Percentiles rank a stretch among this genome's conserved stretches.
These are phyloP conservation scores for Irpex sp. DNA, from an alignment of 1,284 basidiomycete genomes.

Conservation along the genomic window DNA sequence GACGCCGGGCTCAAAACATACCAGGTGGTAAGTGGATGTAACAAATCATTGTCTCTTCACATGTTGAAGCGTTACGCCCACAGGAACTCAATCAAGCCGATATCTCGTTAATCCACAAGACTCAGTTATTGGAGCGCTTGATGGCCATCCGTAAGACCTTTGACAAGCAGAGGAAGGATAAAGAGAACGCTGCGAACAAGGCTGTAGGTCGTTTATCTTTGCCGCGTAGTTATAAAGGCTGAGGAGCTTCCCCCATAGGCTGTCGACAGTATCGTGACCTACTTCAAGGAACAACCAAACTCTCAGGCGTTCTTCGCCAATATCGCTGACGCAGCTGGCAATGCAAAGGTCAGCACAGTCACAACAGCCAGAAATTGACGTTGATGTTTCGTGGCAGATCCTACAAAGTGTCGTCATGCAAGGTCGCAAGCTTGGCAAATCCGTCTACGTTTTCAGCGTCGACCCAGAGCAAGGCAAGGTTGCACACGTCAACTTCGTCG, in stretches of 20 bases:
- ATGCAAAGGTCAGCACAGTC: conserved; percentile 60
- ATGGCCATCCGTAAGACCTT: conserved; percentile 76
- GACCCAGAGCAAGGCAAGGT: conserved; percentile 74
- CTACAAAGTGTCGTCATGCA: conserved; percentile 74
- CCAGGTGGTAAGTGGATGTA: conserved; percentile 55
- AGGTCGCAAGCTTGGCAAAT: conserved; percentile 78
- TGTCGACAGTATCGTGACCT: conserved; percentile 63
- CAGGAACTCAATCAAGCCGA: conserved; percentile 89
- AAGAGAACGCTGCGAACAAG: conserved; percentile 77
- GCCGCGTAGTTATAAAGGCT: not conserved
- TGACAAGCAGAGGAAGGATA: conserved; percentile 84
- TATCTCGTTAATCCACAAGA: conserved; percentile 85
- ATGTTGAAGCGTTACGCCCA: not conserved
- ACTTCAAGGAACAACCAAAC: conserved; percentile 77
- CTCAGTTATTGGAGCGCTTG: conserved; percentile 76
- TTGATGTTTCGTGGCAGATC: conserved; percentile 39
- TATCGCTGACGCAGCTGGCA: conserved; percentile 69
- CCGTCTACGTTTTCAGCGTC: conserved; percentile 86
- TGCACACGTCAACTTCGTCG: conserved; percentile 85
- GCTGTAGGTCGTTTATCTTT: conserved; percentile 44
- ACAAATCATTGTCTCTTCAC: not conserved
- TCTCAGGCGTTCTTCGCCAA: conserved; percentile 66
- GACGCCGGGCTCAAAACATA: conserved; percentile 84
- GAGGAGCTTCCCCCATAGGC: conserved; percentile 42
- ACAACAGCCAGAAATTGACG: not conserved